These are phyloP conservation scores for Penicillium decumbens DNA, from an alignment of 2,329 filamentous ascomycete species.

Conservation along the genomic window DNA sequence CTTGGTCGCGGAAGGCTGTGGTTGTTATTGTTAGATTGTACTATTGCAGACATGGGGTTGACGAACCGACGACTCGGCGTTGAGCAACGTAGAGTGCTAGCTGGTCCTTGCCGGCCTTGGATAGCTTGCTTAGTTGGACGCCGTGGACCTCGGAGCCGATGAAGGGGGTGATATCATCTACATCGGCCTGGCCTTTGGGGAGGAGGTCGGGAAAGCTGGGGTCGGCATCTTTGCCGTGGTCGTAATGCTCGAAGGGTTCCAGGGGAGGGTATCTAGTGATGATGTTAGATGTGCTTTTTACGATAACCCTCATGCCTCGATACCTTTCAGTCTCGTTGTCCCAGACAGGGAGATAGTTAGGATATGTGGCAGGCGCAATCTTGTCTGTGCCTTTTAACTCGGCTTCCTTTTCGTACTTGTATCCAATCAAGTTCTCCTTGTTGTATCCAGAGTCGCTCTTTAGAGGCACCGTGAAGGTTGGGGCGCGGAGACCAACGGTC, in stretches of 20 bases:
- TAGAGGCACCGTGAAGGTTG: constrained; percentile 20
- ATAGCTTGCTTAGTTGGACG: constrained; percentile 66
- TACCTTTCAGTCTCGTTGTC: background rate
- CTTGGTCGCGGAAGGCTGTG: constrained; percentile 65
- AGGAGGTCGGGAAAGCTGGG: constrained; percentile 65
- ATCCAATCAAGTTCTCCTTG: constrained; percentile 37
- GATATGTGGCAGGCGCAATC: constrained; percentile 58
- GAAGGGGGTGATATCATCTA: constrained; percentile 63
- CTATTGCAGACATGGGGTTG: background rate
- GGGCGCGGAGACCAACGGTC: constrained; percentile 25
- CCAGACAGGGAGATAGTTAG: constrained; percentile 63
- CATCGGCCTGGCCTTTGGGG: constrained; percentile 38
- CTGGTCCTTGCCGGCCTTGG: constrained; percentile 67
- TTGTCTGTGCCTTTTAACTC: constrained; percentile 53
- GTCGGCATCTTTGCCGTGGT: constrained; percentile 73
- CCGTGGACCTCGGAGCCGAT: constrained; percentile 69
- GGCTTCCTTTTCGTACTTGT: constrained; percentile 44
- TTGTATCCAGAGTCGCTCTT: constrained; percentile 33
- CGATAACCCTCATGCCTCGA: background rate
- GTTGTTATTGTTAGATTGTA: background rate
- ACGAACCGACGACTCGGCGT: constrained; percentile 62
- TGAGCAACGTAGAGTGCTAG: constrained; percentile 53
- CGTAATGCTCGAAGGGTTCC: constrained; percentile 65
- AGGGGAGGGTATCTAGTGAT: constrained; percentile 62
- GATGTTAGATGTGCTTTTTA: constrained; percentile 29